These are phyloP conservation scores for Kazachstania sp. DNA, from an alignment of 1,139 yeast genomes.

Conservation along the genomic window DNA sequence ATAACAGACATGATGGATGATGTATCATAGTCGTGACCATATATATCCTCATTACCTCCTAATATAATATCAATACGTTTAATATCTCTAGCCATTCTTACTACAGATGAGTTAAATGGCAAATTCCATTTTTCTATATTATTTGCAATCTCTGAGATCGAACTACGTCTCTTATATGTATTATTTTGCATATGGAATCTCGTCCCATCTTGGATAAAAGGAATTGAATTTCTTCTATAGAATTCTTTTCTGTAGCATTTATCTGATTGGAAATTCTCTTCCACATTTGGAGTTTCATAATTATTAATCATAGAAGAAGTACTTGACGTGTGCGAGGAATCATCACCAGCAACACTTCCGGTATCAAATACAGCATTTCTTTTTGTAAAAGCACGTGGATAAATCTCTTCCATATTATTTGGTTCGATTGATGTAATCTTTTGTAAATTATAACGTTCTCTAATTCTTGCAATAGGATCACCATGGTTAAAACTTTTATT, in stretches of 20 bases:
- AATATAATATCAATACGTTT: constrained; percentile 3
- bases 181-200: neutral
- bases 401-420: neutral
- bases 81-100: constrained; percentile 27
- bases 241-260: constrained; percentile 18
- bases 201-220: constrained; percentile 10
- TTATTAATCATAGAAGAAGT: constrained; percentile 17
- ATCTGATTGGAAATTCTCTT: constrained; percentile 1
- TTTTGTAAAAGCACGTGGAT: neutral
- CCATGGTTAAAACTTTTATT: constrained; percentile 28
- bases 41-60: neutral
- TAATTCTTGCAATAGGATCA: constrained; percentile 15
- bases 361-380: constrained; percentile 1
- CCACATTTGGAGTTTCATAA: constrained; percentile 9
- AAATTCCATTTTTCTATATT: constrained; percentile 30
- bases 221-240: constrained; percentile 20
- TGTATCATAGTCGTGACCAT: neutral
- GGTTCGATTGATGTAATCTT: constrained; percentile 5
- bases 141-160: constrained; percentile 41
- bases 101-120: constrained; percentile 30
- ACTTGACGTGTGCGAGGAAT: neutral
- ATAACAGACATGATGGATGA: neutral
- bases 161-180: constrained; percentile 16
- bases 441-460: constrained; percentile 8
- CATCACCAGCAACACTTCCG: neutral